These are phyloP conservation scores for Linderina pennispora DNA, from an alignment of 192 early-diverging fungal genomes.

Conservation along the genomic window DNA sequence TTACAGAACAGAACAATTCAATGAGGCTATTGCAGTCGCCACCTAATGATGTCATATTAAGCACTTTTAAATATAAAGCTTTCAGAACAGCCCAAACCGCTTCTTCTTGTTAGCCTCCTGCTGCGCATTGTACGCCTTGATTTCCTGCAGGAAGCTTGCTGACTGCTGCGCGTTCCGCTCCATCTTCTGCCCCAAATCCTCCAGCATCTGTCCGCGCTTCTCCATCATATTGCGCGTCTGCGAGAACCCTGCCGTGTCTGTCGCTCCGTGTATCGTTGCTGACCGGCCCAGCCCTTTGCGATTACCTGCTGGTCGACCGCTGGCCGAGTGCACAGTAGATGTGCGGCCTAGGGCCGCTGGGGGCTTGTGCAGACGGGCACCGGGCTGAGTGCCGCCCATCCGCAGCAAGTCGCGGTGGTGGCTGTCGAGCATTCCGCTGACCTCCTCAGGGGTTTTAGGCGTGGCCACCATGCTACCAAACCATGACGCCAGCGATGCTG, in stretches of 20 bases:
- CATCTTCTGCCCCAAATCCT: slow-evolving; percentile 10
- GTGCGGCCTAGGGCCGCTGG: background rate
- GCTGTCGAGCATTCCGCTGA: slow-evolving; percentile 24
- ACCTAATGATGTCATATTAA: too few relatives aligned
- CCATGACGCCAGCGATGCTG: too few relatives aligned
- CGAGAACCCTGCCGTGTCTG: slow-evolving; percentile 5
- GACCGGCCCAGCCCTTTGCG: background rate
- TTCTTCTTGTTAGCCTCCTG: slow-evolving; percentile 24
- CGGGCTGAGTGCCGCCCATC: slow-evolving; percentile 9
- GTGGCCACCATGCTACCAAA: too few relatives aligned
- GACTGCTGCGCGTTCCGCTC: slow-evolving; percentile 17
- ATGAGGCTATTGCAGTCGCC: too few relatives aligned
- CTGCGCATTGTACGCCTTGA: slow-evolving; percentile 37
- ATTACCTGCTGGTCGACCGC: too few relatives aligned
- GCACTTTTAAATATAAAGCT: too few relatives aligned
- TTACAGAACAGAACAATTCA: too few relatives aligned
- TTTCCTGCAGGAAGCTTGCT: slow-evolving; percentile 22
- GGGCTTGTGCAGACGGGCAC: slow-evolving; percentile 9
- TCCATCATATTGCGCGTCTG: slow-evolving; percentile 23
- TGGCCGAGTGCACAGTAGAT: too few relatives aligned
- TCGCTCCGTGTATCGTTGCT: background rate
- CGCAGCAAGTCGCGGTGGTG: slow-evolving; percentile 23
- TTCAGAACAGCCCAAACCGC: slow-evolving; percentile 28
- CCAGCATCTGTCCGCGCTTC: slow-evolving; percentile 28
- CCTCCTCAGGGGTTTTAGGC: too few relatives aligned